phyloP scores from a whole-genome alignment of 345 rosid genomes.

The Viola odorata region DNA sequence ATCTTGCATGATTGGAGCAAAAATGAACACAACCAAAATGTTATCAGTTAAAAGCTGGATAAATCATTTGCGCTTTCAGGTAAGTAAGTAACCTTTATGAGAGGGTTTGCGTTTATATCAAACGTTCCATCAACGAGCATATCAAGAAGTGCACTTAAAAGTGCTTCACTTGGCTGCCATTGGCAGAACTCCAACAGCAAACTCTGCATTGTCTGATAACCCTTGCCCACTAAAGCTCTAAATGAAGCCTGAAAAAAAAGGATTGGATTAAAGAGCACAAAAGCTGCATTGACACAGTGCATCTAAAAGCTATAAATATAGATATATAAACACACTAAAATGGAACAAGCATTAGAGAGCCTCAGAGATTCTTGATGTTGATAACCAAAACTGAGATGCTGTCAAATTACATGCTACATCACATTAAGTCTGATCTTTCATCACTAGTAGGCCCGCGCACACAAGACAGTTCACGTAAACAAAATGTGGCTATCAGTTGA shows the following conservation, averaged over 20 bases:
- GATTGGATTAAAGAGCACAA: conserved; percentile 5
- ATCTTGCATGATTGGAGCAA: neutral
- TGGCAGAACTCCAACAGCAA: conserved; percentile 81
- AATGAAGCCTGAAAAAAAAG: conserved; percentile 57
- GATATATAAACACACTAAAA: neutral
- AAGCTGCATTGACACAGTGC: neutral
- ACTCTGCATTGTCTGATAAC: conserved; percentile 85
- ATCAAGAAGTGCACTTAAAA: conserved; percentile 79
- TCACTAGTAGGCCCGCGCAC: no score
- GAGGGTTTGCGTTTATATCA: conserved; percentile 56
- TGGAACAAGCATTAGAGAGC: no score
- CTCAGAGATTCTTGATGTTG: no score
- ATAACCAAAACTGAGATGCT: no score
- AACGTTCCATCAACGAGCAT: conserved; percentile 98
- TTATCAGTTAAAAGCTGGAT: neutral
- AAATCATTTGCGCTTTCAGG: conserved; percentile 9
- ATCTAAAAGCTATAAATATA: neutral
- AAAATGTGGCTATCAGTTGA: no score
- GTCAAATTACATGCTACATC: no score
- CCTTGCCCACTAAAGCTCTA: conserved; percentile 87
- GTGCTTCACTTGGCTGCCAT: conserved; percentile 71
- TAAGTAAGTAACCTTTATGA: conserved; percentile 53
- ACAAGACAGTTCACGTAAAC: no score
- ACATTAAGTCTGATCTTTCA: no score
- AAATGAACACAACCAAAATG: neutral